Evolutionary conservation across 768 basidiomycete species (phyloP).

Genomic region (Tylopilus vinaceipallidus): DNA sequence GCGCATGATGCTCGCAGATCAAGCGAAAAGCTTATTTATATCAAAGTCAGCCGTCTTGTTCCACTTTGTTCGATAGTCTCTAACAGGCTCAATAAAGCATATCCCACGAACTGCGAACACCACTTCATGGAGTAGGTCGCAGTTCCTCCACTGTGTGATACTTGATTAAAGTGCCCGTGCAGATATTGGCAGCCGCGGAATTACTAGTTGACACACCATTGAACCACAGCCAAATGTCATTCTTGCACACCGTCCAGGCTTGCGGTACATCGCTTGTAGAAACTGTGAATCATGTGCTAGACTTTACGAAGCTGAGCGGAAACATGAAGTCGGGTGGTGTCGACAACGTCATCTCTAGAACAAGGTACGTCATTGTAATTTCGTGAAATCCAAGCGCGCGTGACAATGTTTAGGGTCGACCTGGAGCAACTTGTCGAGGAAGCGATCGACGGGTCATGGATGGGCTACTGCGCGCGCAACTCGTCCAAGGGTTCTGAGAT

Average conservation of each 20-base stretch:
- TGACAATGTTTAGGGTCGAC: constrained; percentile 49
- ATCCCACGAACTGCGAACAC: constrained; percentile 88
- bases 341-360: constrained; percentile 69
- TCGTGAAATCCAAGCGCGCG: not conserved
- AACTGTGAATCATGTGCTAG: constrained; percentile 94
- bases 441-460: constrained; percentile 92
- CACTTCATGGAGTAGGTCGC: constrained; percentile 75
- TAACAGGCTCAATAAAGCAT: constrained; percentile 54
- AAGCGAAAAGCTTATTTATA: constrained; percentile 89
- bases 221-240: constrained; percentile 78
- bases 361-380: constrained; percentile 45
- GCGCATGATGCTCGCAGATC: constrained; percentile 91
- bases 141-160: not conserved
- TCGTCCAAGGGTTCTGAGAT: constrained; percentile 75
- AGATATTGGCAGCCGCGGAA: constrained; percentile 92
- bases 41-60: constrained; percentile 60
- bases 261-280: constrained; percentile 95
- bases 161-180: constrained; percentile 1
- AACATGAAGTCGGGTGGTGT: constrained; percentile 76
- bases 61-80: not conserved
- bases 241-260: constrained; percentile 90
- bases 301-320: constrained; percentile 93
- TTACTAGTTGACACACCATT: constrained; percentile 83
- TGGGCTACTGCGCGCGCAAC: constrained; percentile 83
- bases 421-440: constrained; percentile 83